Conservation (phyloP, 2,329 filamentous ascomycete genomes). For the Aspergillus awamori region DNA sequence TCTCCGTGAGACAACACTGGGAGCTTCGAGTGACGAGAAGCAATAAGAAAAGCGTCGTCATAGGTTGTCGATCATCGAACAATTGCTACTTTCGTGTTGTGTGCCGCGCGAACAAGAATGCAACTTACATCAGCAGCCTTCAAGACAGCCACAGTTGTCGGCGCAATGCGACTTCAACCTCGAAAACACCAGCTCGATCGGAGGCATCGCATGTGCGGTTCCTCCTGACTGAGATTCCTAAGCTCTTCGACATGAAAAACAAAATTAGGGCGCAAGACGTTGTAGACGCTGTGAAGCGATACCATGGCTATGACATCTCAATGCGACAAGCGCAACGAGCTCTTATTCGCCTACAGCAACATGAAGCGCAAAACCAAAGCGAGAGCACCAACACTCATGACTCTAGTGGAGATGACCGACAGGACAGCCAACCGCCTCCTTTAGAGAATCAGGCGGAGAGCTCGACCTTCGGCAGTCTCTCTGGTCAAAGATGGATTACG, state of each 20-base stretch:
- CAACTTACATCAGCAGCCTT: constrained; percentile 45
- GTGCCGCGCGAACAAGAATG: constrained; percentile 44
- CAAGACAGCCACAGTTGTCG: constrained; percentile 45
- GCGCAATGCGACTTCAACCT: constrained; percentile 31
- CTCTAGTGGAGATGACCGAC: constrained; percentile 30
- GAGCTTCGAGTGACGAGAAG: constrained; percentile 44
- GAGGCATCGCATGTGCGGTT: constrained; percentile 46
- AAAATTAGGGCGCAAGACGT: constrained; percentile 43
- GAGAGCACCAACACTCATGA: constrained; percentile 28
- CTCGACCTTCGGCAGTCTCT: constrained; percentile 31
- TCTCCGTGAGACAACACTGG: constrained; percentile 47
- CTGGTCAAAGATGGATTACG: constrained; percentile 38
- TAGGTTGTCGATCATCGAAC: constrained; percentile 42
- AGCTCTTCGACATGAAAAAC: constrained; percentile 43
- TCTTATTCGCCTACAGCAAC: constrained; percentile 40
- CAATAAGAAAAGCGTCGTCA: constrained; percentile 47
- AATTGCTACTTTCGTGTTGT: constrained; percentile 46
- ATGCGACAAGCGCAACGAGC: constrained; percentile 45
- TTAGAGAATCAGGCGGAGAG: constrained; percentile 30
- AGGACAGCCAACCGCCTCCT: constrained; percentile 29
- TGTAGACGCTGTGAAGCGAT: constrained; percentile 45
- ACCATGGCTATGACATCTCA: constrained; percentile 45
- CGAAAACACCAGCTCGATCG: constrained; percentile 40
- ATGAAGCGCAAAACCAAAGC: constrained; percentile 26
- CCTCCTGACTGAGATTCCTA: constrained; percentile 42